A percentile compares a stretch with the other conserved stretches of the same genome.
Conservation (phyloP, 2,329 filamentous ascomycete species). For the Paecilomyces niveus region DNA sequence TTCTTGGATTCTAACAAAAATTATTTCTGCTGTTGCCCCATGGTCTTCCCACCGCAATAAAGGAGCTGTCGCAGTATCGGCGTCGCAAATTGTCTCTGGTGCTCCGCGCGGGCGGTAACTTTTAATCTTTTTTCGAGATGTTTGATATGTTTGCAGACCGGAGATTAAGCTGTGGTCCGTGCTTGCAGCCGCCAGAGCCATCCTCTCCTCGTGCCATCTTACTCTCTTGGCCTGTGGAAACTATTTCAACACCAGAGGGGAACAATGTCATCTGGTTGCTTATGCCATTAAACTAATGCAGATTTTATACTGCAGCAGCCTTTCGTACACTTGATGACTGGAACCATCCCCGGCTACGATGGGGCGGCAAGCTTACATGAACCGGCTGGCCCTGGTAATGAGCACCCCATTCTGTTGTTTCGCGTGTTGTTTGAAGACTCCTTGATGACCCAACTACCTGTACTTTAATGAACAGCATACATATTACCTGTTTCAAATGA, state of each 20-base stretch:
- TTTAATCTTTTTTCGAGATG: conserved; percentile 26
- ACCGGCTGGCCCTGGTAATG: conserved; percentile 39
- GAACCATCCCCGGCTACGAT: conserved; percentile 16
- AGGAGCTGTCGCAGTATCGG: neutral
- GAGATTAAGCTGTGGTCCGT: conserved; percentile 25
- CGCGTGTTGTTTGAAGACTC: neutral
- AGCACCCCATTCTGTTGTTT: neutral
- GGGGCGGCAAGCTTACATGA: conserved; percentile 40
- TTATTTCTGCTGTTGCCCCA: conserved; percentile 11
- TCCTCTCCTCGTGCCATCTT: neutral
- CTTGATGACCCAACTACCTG: neutral
- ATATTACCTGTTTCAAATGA: neutral
- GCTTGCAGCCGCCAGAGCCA: conserved; percentile 14
- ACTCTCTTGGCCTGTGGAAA: neutral
- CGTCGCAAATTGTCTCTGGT: conserved; percentile 13
- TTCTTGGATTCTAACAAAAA: neutral
- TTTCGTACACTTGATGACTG: neutral
- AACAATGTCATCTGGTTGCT: neutral
- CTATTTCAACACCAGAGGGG: neutral
- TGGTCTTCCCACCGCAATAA: conserved; percentile 5
- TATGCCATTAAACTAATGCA: neutral
- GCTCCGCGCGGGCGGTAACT: conserved; percentile 19
- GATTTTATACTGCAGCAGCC: neutral
- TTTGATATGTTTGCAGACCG: conserved; percentile 25
- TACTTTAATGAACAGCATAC: neutral